Evolutionary conservation across 2,329 filamentous ascomycete species (phyloP), one percentile per base, ranked within the genome.

Genomic region (Fusarium proliferatum): DNA sequence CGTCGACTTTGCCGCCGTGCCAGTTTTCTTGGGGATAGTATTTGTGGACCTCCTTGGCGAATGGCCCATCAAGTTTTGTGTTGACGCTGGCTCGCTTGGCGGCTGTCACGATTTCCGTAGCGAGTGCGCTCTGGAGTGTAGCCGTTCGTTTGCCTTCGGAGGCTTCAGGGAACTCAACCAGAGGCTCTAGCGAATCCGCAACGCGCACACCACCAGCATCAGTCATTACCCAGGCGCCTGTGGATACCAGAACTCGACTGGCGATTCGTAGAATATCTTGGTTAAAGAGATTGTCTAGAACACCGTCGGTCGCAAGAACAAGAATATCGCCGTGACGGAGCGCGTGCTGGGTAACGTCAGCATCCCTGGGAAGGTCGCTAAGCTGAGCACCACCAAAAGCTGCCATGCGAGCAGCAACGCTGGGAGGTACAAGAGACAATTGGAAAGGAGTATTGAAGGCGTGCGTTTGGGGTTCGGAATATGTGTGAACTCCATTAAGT

Each of bases 361-460:
- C 94, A 79, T 98, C 94, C 73, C 90, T 89, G 17, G 96, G 96
- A 64, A 92, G 87, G 83, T 99, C 96, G 80, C 92, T 92, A 33
- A 97, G 89, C 71, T 93, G 93, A 4, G 89, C 87, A 49, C 94
- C 94, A 26, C 96, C 96, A 81, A 97, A 98, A 34, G 94, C 90
- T 17, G 91, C 90, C 77, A 95, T 92, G 77, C 96, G 93, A 28
- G 91, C 89, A 64, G 94, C 88, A 83, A 97, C 92, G 76, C 89
- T 90, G 7, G 92, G 89, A 2, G 96, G 96, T 12, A 98, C 92
- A 60, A 97, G 91, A 61, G 94, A 96, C 45, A 99, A 89, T 82
- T 99, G 96, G 80, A 94, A 99, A 0, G 96, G 96, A 0, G 96
- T 98, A 83, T 99, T 99, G 88, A 99, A 99, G 48, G 92, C 95